Conservation (phyloP, 176 grass and related monocot genomes). For the Avena sativa region DNA sequence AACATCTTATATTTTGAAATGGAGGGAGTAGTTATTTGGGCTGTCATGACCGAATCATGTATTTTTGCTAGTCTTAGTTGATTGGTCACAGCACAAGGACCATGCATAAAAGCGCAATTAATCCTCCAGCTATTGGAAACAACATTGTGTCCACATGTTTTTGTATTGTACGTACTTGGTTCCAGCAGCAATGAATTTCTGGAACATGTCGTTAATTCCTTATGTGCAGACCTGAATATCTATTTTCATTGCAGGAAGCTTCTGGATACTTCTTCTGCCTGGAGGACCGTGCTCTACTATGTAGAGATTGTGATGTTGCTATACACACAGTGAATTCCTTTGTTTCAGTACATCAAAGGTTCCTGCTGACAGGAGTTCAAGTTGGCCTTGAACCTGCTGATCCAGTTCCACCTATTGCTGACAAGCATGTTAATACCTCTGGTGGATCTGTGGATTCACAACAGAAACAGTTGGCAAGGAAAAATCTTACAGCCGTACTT, state of each 20-base stretch:
- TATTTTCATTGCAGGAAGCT: slow-evolving; percentile 64
- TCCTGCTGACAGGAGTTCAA: slow-evolving; percentile 87
- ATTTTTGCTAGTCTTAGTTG: not conserved
- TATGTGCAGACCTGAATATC: not conserved
- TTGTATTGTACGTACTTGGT: slow-evolving; percentile 15
- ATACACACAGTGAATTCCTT: slow-evolving; percentile 83
- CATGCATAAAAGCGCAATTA: slow-evolving; percentile 2
- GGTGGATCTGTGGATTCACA: slow-evolving; percentile 35
- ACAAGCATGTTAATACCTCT: slow-evolving; percentile 29
- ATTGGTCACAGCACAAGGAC: slow-evolving; percentile 7
- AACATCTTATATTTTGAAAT: no score
- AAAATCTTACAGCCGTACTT: slow-evolving; percentile 14
- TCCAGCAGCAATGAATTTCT: slow-evolving; percentile 27
- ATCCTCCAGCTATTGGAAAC: slow-evolving; percentile 8
- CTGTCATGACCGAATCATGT: not conserved
- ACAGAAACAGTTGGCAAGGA: slow-evolving; percentile 41
- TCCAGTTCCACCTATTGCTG: slow-evolving; percentile 50
- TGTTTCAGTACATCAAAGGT: slow-evolving; percentile 76
- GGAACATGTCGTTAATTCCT: slow-evolving; percentile 8
- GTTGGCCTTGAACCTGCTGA: slow-evolving; percentile 74
- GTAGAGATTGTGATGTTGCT: slow-evolving; percentile 82
- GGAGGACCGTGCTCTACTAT: slow-evolving; percentile 90
- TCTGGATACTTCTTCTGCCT: slow-evolving; percentile 97
- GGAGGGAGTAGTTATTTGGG: slow-evolving; percentile 4
- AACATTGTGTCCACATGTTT: not conserved